Evolutionary conservation across 768 basidiomycete species (phyloP), one percentile per base, ranked within the genome.

Genomic region (Chalciporus piperatus): DNA sequence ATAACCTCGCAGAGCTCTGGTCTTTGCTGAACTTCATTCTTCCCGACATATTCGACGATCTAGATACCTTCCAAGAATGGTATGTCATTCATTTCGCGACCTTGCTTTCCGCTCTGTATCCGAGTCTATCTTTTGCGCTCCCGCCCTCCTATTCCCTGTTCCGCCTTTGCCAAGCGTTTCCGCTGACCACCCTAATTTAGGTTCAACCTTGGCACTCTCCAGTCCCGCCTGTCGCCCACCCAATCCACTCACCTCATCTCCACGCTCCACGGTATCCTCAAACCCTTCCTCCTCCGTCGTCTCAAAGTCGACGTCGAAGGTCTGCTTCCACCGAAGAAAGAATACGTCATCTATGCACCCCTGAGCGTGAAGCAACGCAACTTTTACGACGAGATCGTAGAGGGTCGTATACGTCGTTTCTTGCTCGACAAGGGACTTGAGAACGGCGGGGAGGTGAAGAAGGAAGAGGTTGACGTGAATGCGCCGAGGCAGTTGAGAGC

Each of bases 1-100:
- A 99, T 70, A 98, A 98, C 62, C 78, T 99, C 3, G 80, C 87
- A 5, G 97, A 99, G 65, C 75, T 99, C 3, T 98, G 94, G 96
- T 86, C 92, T 2, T 74, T 98, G 16, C 82, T 99, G 28, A 97
- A 97, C 65, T 99, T 98, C 61, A 90, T 98, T 52, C 78, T 98
- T 5, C 97, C 97, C 0, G 87, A 94, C 58, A 85, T 98, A 47
- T 98, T 98, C 65, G 82, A 85, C 52, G 92, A 98, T 59, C 74
- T 96, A 19, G 85, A 91, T 48, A 78, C 86, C 4, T 97, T 97
- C 74, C 91, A 96, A 69, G 83, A 92, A 63, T 93, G 91, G 94
- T 89, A 44, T 13, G 75, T 57, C 52, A 17, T 28, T 16, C 41
- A 27, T 45, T 22, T 52, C 51, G 49, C 48, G 14, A 3, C 10